Evolutionary conservation across 2,329 filamentous ascomycete species (phyloP), one percentile per base, ranked within the genome.

Genomic region (Aspergillus neotritici): DNA sequence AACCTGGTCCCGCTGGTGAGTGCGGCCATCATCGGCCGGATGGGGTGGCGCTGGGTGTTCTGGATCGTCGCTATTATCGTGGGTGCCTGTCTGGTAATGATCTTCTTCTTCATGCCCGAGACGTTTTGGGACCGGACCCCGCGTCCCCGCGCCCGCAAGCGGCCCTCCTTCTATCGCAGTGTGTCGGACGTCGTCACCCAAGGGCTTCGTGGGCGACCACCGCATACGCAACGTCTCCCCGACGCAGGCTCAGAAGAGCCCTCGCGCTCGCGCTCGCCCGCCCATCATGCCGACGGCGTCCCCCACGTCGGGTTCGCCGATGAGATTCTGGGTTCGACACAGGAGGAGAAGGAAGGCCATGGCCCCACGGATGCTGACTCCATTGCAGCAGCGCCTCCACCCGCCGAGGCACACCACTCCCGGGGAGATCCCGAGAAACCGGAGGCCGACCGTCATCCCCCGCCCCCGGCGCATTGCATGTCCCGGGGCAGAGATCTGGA

Each of bases 51-150:
- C 63, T 94, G 88, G 89, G 86, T 87, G 0, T 94, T 94, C 55
- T 94, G 85, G 84, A 82, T 94, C 43, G 82, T 94, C 35, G 80
- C 89, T 1, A 86, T 95, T 3, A 71, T 94, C 8, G 85, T 89
- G 29, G 87, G 75, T 0, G 78, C 87, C 37, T 83, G 82, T 47
- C 76, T 82, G 31, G 63, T 79, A 14, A 69, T 94, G 3, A 74
- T 97, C 1, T 95, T 94, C 62, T 74, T 96, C 46, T 94, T 95
- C 55, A 87, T 95, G 0, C 91, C 91, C 0, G 91, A 97, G 68
- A 95, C 89, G 0, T 96, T 95, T 53, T 97, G 91, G 91, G 89
- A 96, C 64, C 77, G 91, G 37, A 84, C 84, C 2, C 89, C 90
- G 7, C 67, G 70, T 25, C 65, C 66, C 14, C 70, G 68, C 47